Evolutionary conservation across 805 yeast genomes (phyloP).

Genomic region (Yarrowia porcina): DNA sequence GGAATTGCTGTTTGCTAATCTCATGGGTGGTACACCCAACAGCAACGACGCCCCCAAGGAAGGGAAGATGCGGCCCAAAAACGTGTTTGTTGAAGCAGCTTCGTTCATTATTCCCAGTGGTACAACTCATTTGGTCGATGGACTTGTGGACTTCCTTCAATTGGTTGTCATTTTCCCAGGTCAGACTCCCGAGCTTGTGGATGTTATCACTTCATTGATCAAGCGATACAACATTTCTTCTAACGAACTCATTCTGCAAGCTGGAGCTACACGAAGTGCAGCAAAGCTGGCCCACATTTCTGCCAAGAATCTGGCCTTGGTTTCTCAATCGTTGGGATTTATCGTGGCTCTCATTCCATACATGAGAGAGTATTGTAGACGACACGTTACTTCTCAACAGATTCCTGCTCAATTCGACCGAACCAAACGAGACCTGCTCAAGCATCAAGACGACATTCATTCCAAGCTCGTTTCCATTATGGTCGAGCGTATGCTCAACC

Average conservation of each 20-base stretch:
- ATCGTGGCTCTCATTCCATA: constrained; percentile 44
- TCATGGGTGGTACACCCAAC: constrained; percentile 18
- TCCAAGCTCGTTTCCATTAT: constrained; percentile 65
- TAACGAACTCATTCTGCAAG: constrained; percentile 61
- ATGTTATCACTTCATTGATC: constrained; percentile 44
- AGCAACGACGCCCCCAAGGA: constrained; percentile 38
- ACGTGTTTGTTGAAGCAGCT: constrained; percentile 48
- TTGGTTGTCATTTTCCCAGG: constrained; percentile 57
- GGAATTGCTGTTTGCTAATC: constrained; percentile 32
- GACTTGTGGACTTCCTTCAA: constrained; percentile 53
- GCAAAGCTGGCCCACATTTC: constrained; percentile 73
- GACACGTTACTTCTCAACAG: constrained; percentile 38
- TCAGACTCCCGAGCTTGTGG: constrained; percentile 33
- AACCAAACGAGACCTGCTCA: constrained; percentile 46
- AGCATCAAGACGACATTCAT: constrained; percentile 62
- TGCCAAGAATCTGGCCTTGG: constrained; percentile 65
- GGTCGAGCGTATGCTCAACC: constrained; percentile 58
- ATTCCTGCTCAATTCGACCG: constrained; percentile 41
- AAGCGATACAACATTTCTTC: constrained; percentile 53
- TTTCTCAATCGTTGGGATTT: constrained; percentile 60
- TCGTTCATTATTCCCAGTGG: constrained; percentile 60
- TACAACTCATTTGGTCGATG: constrained; percentile 41
- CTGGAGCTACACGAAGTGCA: constrained; percentile 65
- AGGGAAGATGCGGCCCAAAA: constrained; percentile 31
- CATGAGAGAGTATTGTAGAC: constrained; percentile 37